Base-by-base conservation (phyloP, 345 rosid genomes). In the Chamaenerion angustifolium region DNA sequence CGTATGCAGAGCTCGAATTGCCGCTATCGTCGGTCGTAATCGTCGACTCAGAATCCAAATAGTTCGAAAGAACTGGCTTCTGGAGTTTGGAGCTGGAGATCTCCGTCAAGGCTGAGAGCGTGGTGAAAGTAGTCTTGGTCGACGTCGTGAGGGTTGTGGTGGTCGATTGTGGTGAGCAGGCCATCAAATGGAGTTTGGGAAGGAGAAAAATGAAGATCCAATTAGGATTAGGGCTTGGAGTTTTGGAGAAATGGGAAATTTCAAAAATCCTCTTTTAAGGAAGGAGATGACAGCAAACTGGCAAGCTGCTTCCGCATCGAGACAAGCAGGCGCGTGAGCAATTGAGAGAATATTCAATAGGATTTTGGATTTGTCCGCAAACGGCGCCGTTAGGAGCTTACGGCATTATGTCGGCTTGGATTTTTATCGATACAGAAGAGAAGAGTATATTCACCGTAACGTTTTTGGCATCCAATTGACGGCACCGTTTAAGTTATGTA, bases 41-140 rank as follows among this genome's bases (percentile, higher is more conserved):
- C 13, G 57, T 53, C 18, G 62, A 58, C 10, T 58, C 62, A 17
- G 62, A 58, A 44, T 58, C 62, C 42, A 58, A 27, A 41, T 27
- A 43, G 48, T 18, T 18, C 27, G 52, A 50, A 3, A 44, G 37
- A 5, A 7, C 37, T 1, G 37, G 37, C 37, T 31, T 31, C 37
- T 31, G 49, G 55, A 31, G 43, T 56, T 50, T 58, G 21, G 44
- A 35, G 11, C 18, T 14, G 10, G 44, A 43, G 55, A 50, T 44
- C 51, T 52, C 53, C 9, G 37, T 31, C 37, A 31, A 31, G 37
- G 37, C 37, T 31, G 64, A 46, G 25, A 60, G 44, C 13, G 64
- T 53, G 23, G 58, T 46, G 35, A 41, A 58, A 13, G 64, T 42
- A n/a, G 58, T 54, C 58, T 53, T 60, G 11, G 57, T 47, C 27